Conservation (phyloP, 129 eudicot species). For the Tagetes patula region DNA sequence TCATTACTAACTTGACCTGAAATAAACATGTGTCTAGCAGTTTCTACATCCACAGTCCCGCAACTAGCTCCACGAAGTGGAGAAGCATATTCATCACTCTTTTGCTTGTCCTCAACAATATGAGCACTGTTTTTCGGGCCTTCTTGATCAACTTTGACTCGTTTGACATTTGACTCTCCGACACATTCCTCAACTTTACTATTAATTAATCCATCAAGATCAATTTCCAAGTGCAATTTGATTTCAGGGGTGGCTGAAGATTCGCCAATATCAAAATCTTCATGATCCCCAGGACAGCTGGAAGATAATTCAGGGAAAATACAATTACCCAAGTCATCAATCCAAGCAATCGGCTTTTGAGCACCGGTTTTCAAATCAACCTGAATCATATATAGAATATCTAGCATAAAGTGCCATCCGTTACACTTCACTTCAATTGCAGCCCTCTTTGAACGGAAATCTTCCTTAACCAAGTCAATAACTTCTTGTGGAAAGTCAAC, state of each 20-base stretch:
- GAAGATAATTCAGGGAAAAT: conserved; percentile 63
- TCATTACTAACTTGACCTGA: conserved; percentile 30
- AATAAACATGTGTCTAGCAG: conserved; percentile 49
- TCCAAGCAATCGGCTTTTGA: conserved; percentile 91
- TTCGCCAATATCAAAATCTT: conserved; percentile 32
- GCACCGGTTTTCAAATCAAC: conserved; percentile 62
- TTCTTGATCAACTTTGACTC: conserved; percentile 40
- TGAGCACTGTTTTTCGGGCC: conserved; percentile 34
- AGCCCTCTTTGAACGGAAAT: conserved; percentile 48
- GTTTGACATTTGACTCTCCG: conserved; percentile 62
- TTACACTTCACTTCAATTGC: conserved; percentile 53
- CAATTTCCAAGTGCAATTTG: conserved; percentile 74
- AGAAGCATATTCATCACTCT: conserved; percentile 37
- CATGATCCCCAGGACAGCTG: conserved; percentile 42
- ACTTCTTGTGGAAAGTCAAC: conserved; percentile 56
- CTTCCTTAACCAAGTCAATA: conserved; percentile 49
- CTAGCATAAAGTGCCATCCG: conserved; percentile 46
- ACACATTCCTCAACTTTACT: conserved; percentile 51
- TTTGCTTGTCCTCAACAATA: conserved; percentile 33
- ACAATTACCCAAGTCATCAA: conserved; percentile 68
- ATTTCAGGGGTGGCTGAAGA: conserved; percentile 45
- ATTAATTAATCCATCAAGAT: conserved; percentile 41
- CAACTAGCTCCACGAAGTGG: conserved; percentile 13
- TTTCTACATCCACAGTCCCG: conserved; percentile 35
- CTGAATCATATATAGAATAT: conserved; percentile 67